Evolutionary conservation across 2,329 filamentous ascomycete genomes (phyloP).

Genomic region (Arthrobotrys entomopaga): DNA sequence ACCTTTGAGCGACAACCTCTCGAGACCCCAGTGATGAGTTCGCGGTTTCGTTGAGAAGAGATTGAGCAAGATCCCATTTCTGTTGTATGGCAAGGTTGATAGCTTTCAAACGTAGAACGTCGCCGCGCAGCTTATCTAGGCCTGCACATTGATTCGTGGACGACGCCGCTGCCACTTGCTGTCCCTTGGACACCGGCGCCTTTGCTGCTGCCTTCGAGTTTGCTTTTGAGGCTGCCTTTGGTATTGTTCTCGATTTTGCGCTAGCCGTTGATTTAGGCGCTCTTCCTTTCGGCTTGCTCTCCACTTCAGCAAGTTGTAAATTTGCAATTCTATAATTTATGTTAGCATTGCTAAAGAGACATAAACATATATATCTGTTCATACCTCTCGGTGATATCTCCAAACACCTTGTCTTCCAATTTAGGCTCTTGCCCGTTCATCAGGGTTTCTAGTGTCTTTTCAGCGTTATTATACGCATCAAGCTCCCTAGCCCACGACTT

Average conservation of each 20-base stretch:
- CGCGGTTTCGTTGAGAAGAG: constrained; percentile 67
- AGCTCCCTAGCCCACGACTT: constrained; percentile 66
- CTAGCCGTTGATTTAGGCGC: constrained; percentile 49
- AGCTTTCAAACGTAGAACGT: constrained; percentile 67
- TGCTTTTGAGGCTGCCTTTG: constrained; percentile 55
- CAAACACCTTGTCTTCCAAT: constrained; percentile 62
- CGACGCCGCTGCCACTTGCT: constrained; percentile 57
- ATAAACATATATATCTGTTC: neutral
- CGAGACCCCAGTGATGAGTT: constrained; percentile 63
- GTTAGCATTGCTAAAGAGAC: constrained; percentile 55
- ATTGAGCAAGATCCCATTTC: constrained; percentile 70
- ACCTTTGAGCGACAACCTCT: constrained; percentile 66
- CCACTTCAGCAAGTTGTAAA: constrained; percentile 58
- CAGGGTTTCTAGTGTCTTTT: constrained; percentile 64
- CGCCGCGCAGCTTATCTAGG: constrained; percentile 64
- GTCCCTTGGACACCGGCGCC: constrained; percentile 50
- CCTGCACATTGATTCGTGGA: constrained; percentile 60
- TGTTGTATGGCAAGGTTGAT: constrained; percentile 64
- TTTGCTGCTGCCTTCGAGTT: constrained; percentile 53
- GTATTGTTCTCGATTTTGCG: constrained; percentile 58
- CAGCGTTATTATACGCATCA: constrained; percentile 65
- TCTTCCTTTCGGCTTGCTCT: constrained; percentile 30
- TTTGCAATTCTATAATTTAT: constrained; percentile 49
- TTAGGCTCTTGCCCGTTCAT: constrained; percentile 51
- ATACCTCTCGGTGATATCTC: constrained; percentile 66